phyloP scores from a whole-genome alignment of 805 yeast species.

The Ogataea haglerorum region DNA sequence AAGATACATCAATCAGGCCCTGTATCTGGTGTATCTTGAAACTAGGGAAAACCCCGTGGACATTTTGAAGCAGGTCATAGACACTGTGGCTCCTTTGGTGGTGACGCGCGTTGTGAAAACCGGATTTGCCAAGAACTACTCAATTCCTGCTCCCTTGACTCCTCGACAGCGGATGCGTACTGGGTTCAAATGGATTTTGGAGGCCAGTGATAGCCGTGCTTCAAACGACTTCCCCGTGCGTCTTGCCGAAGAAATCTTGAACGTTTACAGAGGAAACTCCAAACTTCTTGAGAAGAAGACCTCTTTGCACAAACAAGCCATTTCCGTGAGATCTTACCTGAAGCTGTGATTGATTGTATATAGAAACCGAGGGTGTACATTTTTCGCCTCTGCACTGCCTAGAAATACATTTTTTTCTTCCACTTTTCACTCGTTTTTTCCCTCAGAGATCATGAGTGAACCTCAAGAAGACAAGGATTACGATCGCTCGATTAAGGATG shows the following conservation, averaged over 20 bases:
- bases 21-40: conserved; percentile 72
- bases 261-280: conserved; percentile 74
- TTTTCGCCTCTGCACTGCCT: conserved; percentile 6
- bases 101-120: conserved; percentile 72
- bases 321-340: conserved; percentile 75
- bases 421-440: conserved; percentile 2
- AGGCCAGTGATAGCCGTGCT: conserved; percentile 74
- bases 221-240: conserved; percentile 83
- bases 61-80: conserved; percentile 69
- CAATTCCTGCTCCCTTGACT: conserved; percentile 79
- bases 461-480: conserved; percentile 9
- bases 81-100: conserved; percentile 81
- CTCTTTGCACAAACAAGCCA: conserved; percentile 80
- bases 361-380: not conserved
- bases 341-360: conserved; percentile 23
- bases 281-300: conserved; percentile 81
- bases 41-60: conserved; percentile 77
- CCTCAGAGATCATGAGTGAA: not conserved
- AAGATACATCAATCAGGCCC: conserved; percentile 66
- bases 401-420: not conserved
- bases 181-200: conserved; percentile 89
- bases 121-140: conserved; percentile 78
- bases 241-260: conserved; percentile 81
- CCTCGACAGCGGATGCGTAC: conserved; percentile 79
- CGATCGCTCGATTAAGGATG: conserved; percentile 26